Evolutionary conservation across 1,139 yeast species (phyloP), one percentile per base, ranked within the genome.

Genomic region (Chernovozyma aurita): DNA sequence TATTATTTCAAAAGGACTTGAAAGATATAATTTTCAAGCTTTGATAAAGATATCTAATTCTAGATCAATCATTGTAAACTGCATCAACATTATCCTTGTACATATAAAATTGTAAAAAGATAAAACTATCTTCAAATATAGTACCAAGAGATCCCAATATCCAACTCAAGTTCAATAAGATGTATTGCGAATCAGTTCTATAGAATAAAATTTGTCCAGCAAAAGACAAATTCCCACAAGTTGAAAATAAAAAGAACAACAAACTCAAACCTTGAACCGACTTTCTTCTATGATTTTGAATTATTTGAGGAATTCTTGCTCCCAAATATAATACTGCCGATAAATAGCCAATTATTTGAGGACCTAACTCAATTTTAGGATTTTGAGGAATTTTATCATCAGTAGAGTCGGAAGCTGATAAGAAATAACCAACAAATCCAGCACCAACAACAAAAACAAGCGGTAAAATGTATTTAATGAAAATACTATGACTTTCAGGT

Each of bases 221-320:
- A 52, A 84, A 85, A 3, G 92, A 80, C 44, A 83, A 53, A 55
- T 85, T 85, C 18, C 94, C 95, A 47, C 83, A 61, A 14, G 85
- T 75, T 29, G 92, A 82, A 45, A 85, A 78, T 42, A 85, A 60
- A 61, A 85, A 84, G 59, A 85, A 85, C 37, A 85, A 68, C 44
- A 85, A 67, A 43, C 88, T 80, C 40, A 85, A 72, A 1, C 95
- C 95, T 43, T 78, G 75, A 28, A 84, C 87, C 11, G 90, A 81
- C 47, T 78, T 76, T 43, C 87, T 70, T 39, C 60, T 55, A 57
- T 82, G 74, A 57, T 85, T 85, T 53, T 80, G 87, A 42, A 79
- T 59, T 41, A 85, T 85, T 57, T 85, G 95, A 2, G 95, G 95
- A 38, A 85, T 71, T 43, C 95, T 65, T 2, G 95, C 94, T 7